Evolutionary conservation across 768 basidiomycete genomes (phyloP), one percentile per base, ranked within the genome.

Genomic region (Tubosaeta sp.): DNA sequence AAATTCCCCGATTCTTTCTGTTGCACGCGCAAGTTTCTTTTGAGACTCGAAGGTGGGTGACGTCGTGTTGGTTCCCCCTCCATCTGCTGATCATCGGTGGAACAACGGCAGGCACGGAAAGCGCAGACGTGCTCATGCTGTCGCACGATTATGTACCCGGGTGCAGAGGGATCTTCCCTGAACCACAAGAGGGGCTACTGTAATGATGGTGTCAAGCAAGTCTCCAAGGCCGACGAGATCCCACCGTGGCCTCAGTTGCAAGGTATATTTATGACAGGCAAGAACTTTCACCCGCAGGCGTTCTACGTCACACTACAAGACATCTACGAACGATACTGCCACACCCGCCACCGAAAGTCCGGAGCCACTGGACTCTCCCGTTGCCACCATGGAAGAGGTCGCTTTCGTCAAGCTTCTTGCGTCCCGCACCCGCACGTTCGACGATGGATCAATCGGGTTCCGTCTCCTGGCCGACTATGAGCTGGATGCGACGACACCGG

Each of bases 61-160:
- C 25, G 10, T 3, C n/a, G 25, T n/a, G 21, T 16, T 41, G 21
- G 21, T 41, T 32, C 31, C 31, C 31, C 4, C 31, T 4, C 31
- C 31, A 32, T 12, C 6, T 32, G 31, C 31, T 32, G 31, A 32
- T 32, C 31, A 12, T 32, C 14, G 31, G 31, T 32, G 1, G 31
- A 32, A 14, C 6, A 27, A 41, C n/a, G 14, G 32, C 19, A 46
- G 30, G 16, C 12, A 6, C 3, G 34, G 46, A 52, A 49, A 22
- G 36, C 42, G 0, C 42, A 31, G n/a, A 48, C 35, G 0, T 44
- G 42, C 22, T 38, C 36, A 1, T 11, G 19, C 27, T 48, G 46
- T 24, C 36, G n/a, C 18, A 53, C 46, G 12, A 53, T 53, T 27
- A 48, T 53, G 22, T 48, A 53, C n/a, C 46, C 42, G 1, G 35